A percentile compares a stretch with the other conserved stretches of the same genome.
Evolutionary conservation across 805 yeast species (phyloP).

Genomic region (Hanseniaspora mollemarum): DNA sequence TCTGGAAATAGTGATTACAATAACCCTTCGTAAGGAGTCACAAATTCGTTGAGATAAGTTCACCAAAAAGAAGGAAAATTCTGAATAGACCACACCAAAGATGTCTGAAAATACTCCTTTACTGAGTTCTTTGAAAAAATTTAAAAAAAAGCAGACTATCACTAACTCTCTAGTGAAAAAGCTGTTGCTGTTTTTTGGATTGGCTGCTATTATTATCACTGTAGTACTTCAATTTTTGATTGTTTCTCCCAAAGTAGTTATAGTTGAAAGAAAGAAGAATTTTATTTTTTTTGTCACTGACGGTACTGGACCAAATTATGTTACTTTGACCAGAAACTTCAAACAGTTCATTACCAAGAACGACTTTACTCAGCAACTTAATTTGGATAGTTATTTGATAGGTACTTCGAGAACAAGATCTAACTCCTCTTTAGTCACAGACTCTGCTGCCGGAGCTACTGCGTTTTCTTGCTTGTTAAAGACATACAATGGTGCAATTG

Average conservation of each 20-base stretch:
- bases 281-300: conserved; percentile 82
- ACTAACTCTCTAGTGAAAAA: conserved; percentile 2
- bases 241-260: not conserved
- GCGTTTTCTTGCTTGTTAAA: conserved; percentile 80
- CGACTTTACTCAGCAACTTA: conserved; percentile 40
- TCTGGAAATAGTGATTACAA: too few relatives aligned
- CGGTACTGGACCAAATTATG: conserved; percentile 90
- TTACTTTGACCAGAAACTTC: conserved; percentile 68
- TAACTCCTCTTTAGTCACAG: conserved; percentile 66
- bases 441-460: conserved; percentile 95
- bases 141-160: not conserved
- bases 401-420: conserved; percentile 84
- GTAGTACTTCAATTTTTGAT: conserved; percentile 5
- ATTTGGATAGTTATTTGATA: conserved; percentile 56
- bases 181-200: not conserved
- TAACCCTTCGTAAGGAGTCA: too few relatives aligned
- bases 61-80: not conserved
- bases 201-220: not conserved
- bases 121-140: not conserved
- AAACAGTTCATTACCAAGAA: conserved; percentile 45
- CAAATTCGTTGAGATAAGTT: not conserved
- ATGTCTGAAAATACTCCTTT: conserved; percentile 12
- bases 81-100: not conserved
- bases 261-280: conserved; percentile 41
- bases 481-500: conserved; percentile 83